These are phyloP conservation scores for Phaseolus lunatus DNA, from an alignment of 306 rosid species.

Conservation along the genomic window DNA sequence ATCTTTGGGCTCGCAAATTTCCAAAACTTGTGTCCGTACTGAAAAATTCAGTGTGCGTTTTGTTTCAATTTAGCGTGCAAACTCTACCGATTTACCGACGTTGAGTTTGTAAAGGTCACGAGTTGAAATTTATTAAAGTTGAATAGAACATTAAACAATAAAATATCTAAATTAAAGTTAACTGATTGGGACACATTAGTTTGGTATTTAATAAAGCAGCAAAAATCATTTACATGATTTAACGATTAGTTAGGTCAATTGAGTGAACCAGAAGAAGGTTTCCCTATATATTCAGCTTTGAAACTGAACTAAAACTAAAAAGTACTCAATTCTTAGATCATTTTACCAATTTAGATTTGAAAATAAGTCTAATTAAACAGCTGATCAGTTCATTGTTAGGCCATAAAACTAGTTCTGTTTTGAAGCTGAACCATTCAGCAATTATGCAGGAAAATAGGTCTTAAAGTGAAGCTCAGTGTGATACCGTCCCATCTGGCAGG, in stretches of 20 bases:
- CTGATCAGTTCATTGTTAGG: not conserved
- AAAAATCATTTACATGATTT: not conserved
- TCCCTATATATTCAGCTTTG: not conserved
- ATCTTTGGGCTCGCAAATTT: conserved; percentile 7
- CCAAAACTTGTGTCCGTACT: not conserved
- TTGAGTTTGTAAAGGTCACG: not conserved
- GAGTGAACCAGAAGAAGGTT: not conserved
- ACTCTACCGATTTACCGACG: not conserved
- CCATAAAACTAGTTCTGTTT: not conserved
- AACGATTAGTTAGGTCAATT: not conserved
- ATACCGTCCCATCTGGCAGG: not conserved
- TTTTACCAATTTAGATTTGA: not conserved
- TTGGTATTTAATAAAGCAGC: not conserved
- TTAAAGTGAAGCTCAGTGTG: not conserved
- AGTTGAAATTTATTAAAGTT: not conserved
- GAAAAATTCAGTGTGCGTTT: not conserved
- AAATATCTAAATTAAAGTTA: not conserved
- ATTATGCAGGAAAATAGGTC: not conserved
- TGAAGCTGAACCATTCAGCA: not conserved
- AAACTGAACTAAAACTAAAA: not conserved
- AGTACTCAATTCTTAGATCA: not conserved
- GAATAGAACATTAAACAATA: no score
- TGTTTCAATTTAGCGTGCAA: not conserved
- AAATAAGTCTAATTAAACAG: not conserved
- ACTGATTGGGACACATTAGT: not conserved